Conservation (phyloP, 2,329 filamentous ascomycete species). For the Cercospora zeae-maydis region DNA sequence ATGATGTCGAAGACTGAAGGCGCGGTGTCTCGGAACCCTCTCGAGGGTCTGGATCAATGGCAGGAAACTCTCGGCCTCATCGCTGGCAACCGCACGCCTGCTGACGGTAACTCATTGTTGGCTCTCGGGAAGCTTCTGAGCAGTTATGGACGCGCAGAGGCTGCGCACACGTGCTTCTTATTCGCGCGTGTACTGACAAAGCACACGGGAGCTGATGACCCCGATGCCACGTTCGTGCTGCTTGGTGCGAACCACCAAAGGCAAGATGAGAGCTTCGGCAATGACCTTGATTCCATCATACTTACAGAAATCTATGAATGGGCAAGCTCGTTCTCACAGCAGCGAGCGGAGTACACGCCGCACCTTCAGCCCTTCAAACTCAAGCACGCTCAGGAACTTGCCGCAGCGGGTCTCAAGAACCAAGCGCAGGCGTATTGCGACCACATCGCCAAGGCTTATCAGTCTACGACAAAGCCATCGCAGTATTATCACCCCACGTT, state of each 20-base stretch:
- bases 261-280: conserved; percentile 64
- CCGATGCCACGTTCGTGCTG: conserved; percentile 72
- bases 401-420: conserved; percentile 74
- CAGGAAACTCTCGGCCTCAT: conserved; percentile 82
- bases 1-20: conserved; percentile 74
- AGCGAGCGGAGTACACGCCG: conserved; percentile 53
- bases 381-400: conserved; percentile 76
- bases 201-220: conserved; percentile 81
- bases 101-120: conserved; percentile 73
- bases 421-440: conserved; percentile 93
- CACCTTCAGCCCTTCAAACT: conserved; percentile 91
- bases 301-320: conserved; percentile 97
- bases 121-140: conserved; percentile 78
- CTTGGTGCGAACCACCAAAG: conserved; percentile 75
- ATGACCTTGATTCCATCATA: conserved; percentile 80
- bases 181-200: conserved; percentile 70
- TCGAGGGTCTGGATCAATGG: conserved; percentile 90
- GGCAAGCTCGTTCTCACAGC: conserved; percentile 65
- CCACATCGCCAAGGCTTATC: conserved; percentile 70
- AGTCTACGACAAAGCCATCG: conserved; percentile 75
- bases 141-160: conserved; percentile 83
- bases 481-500: conserved; percentile 79
- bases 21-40: conserved; percentile 63
- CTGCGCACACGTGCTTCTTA: conserved; percentile 89
- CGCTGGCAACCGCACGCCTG: conserved; percentile 78